Conservation (phyloP, 2,329 filamentous ascomycete genomes). For the Diaporthe sp. region DNA sequence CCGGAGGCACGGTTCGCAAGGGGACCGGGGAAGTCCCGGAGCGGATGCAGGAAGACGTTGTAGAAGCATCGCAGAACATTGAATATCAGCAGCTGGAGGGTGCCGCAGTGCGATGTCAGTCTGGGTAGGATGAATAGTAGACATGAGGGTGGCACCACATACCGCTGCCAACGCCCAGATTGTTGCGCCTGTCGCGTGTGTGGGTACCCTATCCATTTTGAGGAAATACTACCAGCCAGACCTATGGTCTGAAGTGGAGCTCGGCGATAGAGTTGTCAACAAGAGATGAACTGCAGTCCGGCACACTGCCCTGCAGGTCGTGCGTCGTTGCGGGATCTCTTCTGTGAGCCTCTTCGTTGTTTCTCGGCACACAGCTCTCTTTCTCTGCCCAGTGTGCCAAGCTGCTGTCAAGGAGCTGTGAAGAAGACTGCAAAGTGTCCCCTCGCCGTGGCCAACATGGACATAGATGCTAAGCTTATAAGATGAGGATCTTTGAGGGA, state of each 20-base stretch:
- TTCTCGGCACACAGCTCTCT: not conserved
- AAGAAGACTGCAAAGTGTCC: not conserved
- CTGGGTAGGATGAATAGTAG: not conserved
- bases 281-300: not conserved
- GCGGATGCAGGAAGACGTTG: constrained; percentile 42
- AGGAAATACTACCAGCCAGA: not conserved
- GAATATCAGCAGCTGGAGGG: constrained; percentile 19
- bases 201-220: constrained; percentile 14
- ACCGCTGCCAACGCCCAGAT: constrained; percentile 35
- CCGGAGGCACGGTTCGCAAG: constrained; percentile 33
- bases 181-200: not conserved
- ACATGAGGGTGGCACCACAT: not conserved
- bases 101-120: not conserved
- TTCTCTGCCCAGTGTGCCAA: not conserved
- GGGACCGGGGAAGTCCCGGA: constrained; percentile 37
- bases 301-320: not conserved
- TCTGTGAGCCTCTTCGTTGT: not conserved
- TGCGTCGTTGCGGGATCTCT: not conserved
- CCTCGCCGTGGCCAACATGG: not conserved
- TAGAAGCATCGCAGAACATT: constrained; percentile 11
- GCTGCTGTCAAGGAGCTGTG: not conserved
- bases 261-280: not conserved
- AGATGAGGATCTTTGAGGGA: not conserved
- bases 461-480: not conserved
- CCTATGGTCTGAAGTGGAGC: not conserved